Evolutionary conservation across 495 filamentous ascomycete species (phyloP).

Genomic region (Trichoderma asperelloides): DNA sequence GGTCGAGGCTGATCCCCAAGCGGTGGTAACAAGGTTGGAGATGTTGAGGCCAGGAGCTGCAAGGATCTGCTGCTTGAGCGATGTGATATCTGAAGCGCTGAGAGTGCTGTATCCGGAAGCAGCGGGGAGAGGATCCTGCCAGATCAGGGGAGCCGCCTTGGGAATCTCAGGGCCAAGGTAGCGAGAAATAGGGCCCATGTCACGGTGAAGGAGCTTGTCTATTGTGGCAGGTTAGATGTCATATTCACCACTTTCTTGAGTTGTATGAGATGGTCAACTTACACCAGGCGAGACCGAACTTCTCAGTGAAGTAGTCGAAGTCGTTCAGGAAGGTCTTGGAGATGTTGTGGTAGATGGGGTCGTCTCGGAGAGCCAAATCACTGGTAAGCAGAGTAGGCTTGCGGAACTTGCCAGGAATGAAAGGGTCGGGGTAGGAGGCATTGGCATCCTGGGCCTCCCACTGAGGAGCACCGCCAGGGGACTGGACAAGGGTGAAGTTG

Average conservation of each 20-base stretch:
- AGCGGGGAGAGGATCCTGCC: constrained; percentile 58
- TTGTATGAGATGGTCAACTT: not conserved
- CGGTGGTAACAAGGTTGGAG: constrained; percentile 49
- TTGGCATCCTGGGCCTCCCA: constrained; percentile 61
- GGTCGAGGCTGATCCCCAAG: constrained; percentile 61
- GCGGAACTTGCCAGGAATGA: constrained; percentile 55
- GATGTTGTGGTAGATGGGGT: constrained; percentile 65
- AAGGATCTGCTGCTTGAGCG: constrained; percentile 58
- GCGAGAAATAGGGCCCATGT: constrained; percentile 60
- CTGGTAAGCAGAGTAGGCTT: constrained; percentile 60
- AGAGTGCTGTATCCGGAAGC: constrained; percentile 43
- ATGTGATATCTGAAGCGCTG: constrained; percentile 45
- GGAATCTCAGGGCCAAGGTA: constrained; percentile 65
- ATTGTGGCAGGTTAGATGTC: not conserved
- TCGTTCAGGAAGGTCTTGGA: constrained; percentile 54
- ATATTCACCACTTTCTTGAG: not conserved
- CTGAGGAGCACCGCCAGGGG: constrained; percentile 63
- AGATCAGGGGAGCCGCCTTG: constrained; percentile 45
- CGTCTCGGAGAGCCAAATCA: constrained; percentile 57
- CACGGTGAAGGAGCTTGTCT: constrained; percentile 66
- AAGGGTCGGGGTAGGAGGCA: constrained; percentile 55
- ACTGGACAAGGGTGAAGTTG: constrained; percentile 66
- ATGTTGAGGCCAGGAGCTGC: constrained; percentile 40
- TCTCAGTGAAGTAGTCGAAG: constrained; percentile 55
- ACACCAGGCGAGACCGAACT: constrained; percentile 63